Base-by-base conservation (phyloP, 2,329 filamentous ascomycete genomes). In the Pseudogymnoascus sp. region DNA sequence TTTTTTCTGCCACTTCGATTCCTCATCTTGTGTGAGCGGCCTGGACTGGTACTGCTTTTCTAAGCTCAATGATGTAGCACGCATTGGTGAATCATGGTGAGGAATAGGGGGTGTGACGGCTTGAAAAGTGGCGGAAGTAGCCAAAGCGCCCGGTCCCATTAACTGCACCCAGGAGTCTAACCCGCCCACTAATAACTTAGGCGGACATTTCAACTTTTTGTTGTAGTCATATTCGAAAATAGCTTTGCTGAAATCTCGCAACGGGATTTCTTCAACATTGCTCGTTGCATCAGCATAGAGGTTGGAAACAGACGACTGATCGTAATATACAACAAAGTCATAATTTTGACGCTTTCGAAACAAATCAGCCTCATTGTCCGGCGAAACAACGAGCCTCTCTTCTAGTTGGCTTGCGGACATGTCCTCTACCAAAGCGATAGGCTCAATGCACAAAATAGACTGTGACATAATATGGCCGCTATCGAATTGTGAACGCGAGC, bases 301-400 rank as follows among this genome's bases (percentile, higher is more conserved):
- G 69, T 73, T 18, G 64, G 58, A 66, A 15, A 53, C 66, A 30
- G 89, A 79, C 71, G 80, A 64, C 66, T 93, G 82, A 72, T 99
- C 91, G 71, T 97, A 96, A 68, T 95, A 94, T 0, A 99, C 89
- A 9, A 99, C 82, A 41, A 97, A 75, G 66, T 97, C 91, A 68
- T 89, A 96, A 61, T 88, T 80, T 65, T 92, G 82, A 12, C 87
- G 82, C 61, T 84, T 77, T 41, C 84, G 85, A 68, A 96, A 96
- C 33, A 90, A 78, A 1, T 79, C 75, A 66, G 89, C 86, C 71
- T 99, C 94, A n/a, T 79, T 74, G n/a, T 84, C 77, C 0, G 89
- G 87, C 0, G 85, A 87, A 5, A 94, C 74, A 1, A 91, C 79
- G 67, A 92, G 79, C 63, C 85, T 85, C 63, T 91, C 88, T 15